Base-by-base conservation (phyloP, 2,329 filamentous ascomycete species). In the Ceratocystis ficicola region DNA sequence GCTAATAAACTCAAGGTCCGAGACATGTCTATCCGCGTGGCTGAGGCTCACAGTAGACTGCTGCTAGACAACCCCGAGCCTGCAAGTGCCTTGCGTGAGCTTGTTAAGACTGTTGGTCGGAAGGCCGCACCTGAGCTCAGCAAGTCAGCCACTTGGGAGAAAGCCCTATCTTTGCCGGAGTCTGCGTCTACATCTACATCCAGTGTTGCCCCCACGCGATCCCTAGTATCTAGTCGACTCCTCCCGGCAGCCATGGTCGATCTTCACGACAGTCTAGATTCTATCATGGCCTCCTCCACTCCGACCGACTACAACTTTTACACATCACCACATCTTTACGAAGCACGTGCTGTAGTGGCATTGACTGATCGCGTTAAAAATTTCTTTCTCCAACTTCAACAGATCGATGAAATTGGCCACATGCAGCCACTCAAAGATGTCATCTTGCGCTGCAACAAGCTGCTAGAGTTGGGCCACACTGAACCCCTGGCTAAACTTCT, bases 401-500 rank as follows among this genome's bases (percentile, higher is more conserved):
- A 75, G 6, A 76, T 85, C 0, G 84, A 87, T 68, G 85, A 87
- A 70, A 87, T 87, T 65, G 81, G 81, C 2, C 84, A 87, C 69
- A 93, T 84, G 84, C 90, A 79, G 82, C 92, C 75, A 3, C 81
- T 96, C 6, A 81, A 82, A 36, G 92, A 97, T 73, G 90, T 95
- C 2, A 76, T 95, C 1, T 76, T 79, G 15, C 86, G 85, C 32
- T 95, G 90, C 72, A 83, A 88, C 66, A 86, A 88, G 69, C 79
- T 95, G 0, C 80, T 95, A 1, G 82, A 86, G 65, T 84, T 96
- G 70, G 80, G 84, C 25, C 86, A 96, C 70, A 83, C 84, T 0
- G 91, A 96, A 66, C 92, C 94, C 0, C 79, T 99, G 3, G 91
- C 91, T 1, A 92, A 88, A 71, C 85, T 95, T 66, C 83, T 99